Evolutionary conservation across 1,284 basidiomycete genomes (phyloP).

Genomic region (Salmacisia buchloeana): DNA sequence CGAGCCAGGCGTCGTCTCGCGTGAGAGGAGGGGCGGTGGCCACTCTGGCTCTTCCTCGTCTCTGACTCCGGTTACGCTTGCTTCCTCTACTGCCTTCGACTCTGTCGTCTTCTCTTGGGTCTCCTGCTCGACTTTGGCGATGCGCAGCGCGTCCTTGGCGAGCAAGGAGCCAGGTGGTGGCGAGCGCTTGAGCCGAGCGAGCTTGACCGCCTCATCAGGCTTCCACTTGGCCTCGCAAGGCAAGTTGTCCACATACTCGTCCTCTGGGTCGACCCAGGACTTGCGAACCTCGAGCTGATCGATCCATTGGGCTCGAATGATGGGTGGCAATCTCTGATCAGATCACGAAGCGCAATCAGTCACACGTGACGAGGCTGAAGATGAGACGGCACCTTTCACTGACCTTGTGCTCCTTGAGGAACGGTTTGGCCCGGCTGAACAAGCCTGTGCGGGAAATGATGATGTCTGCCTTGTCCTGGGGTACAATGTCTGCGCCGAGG

Average conservation of each 20-base stretch:
- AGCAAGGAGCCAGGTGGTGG: too few relatives aligned
- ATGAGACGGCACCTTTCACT: neutral
- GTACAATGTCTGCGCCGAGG: neutral
- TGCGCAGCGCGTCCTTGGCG: too few relatives aligned
- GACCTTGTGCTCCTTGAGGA: neutral
- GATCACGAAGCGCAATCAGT: neutral
- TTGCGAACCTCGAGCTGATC: neutral
- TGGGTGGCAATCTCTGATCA: neutral
- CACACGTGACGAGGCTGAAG: too few relatives aligned
- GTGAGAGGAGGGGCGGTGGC: too few relatives aligned
- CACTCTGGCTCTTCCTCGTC: too few relatives aligned
- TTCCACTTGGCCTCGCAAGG: neutral
- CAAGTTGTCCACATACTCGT: neutral
- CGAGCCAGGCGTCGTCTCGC: too few relatives aligned
- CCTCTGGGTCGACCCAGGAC: neutral
- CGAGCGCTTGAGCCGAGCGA: neutral
- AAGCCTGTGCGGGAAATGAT: neutral
- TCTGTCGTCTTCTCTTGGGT: too few relatives aligned
- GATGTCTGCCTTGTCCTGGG: neutral
- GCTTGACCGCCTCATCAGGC: neutral
- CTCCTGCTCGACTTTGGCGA: too few relatives aligned
- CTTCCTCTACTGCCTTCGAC: too few relatives aligned
- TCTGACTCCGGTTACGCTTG: too few relatives aligned
- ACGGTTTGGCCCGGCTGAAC: neutral
- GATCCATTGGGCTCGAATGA: neutral